Conservation (phyloP, 2,329 filamentous ascomycete genomes). For the Beauveria caledonica region DNA sequence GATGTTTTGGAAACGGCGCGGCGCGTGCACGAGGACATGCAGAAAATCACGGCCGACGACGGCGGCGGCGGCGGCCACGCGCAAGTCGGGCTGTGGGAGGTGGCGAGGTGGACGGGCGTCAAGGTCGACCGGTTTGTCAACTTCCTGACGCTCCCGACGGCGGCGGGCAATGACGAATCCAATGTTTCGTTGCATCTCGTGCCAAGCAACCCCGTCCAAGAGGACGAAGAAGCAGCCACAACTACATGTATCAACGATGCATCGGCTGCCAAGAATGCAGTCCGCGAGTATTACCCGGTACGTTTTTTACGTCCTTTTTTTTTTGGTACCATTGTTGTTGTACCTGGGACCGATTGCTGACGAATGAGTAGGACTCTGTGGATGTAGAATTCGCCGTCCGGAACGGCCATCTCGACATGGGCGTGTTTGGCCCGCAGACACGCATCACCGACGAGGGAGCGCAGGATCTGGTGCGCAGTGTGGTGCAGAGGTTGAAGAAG, state of each 20-base stretch:
- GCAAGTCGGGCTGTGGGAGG: constrained; percentile 60
- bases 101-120: constrained; percentile 66
- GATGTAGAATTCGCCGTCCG: constrained; percentile 33
- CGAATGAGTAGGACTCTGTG: constrained; percentile 25
- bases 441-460: constrained; percentile 21
- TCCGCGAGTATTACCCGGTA: constrained; percentile 22
- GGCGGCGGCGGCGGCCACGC: constrained; percentile 27
- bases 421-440: constrained; percentile 30
- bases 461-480: constrained; percentile 17
- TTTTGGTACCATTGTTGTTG: neutral
- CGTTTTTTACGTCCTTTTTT: constrained; percentile 12
- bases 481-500: constrained; percentile 17
- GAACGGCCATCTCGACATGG: constrained; percentile 27
- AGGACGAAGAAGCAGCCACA: neutral
- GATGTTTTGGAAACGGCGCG: constrained; percentile 43
- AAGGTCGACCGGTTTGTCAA: constrained; percentile 70
- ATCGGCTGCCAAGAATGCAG: constrained; percentile 17
- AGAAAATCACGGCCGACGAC: constrained; percentile 41
- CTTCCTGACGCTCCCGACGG: constrained; percentile 53
- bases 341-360: neutral
- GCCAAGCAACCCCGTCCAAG: no score
- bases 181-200: neutral
- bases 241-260: neutral
- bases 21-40: constrained; percentile 60
- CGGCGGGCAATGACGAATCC: neutral